These are phyloP conservation scores for Rhodamnia argentea DNA, from an alignment of 345 rosid species.

Conservation along the genomic window DNA sequence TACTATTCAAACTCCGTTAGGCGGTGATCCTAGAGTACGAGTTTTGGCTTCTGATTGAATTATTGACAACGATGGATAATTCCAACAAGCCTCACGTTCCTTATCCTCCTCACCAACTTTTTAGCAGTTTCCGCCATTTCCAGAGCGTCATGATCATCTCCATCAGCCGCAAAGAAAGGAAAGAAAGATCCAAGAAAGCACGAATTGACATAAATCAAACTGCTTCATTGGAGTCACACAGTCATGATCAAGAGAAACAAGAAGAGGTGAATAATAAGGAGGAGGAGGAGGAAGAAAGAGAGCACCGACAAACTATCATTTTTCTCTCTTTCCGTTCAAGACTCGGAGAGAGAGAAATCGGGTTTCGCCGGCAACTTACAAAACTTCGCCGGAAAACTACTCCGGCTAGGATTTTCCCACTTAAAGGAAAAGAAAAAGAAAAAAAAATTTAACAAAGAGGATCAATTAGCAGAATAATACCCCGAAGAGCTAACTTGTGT, in stretches of 20 bases:
- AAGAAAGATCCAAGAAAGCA: not conserved
- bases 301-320: constrained; percentile 39
- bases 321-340: constrained; percentile 22
- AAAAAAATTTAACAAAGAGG: not conserved
- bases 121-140: not conserved
- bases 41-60: not conserved
- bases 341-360: constrained; percentile 33
- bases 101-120: not conserved
- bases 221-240: constrained; percentile 3
- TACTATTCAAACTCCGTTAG: not conserved
- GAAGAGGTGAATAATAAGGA: not conserved
- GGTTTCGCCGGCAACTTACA: constrained; percentile 27
- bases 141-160: not conserved
- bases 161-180: not conserved
- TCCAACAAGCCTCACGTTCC: not conserved
- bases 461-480: constrained; percentile 2
- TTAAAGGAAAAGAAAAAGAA: not conserved
- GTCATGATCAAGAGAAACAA: not conserved
- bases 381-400: constrained; percentile 35
- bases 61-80: not conserved
- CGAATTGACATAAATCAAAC: not conserved
- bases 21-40: not conserved
- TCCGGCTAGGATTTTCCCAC: constrained; percentile 17
- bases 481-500: constrained; percentile 2
- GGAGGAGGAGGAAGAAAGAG: not conserved